These are phyloP conservation scores for Chaetomium cochliodes DNA, from an alignment of 495 filamentous ascomycete species.

Conservation along the genomic window DNA sequence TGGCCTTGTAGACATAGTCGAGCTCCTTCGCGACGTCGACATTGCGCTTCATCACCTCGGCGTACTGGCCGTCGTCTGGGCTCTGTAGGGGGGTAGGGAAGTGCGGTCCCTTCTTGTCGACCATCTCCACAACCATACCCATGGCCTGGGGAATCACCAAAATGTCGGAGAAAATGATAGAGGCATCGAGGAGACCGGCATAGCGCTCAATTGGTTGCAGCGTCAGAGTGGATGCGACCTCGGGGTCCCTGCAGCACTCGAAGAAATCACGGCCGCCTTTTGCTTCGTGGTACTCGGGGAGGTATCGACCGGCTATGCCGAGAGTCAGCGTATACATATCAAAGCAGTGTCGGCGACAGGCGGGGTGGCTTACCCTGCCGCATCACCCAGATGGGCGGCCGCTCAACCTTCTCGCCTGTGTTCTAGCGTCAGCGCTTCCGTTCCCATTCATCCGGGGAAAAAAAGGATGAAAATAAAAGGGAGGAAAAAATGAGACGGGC, in stretches of 20 bases:
- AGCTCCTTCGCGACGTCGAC: constrained; percentile 83
- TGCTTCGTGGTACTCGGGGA: constrained; percentile 94
- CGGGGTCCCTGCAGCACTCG: constrained; percentile 89
- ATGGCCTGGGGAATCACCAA: constrained; percentile 96
- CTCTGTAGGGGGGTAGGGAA: constrained; percentile 81
- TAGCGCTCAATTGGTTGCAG: constrained; percentile 92
- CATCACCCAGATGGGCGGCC: constrained; percentile 98
- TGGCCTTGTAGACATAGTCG: constrained; percentile 92
- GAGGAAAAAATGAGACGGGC: background rate
- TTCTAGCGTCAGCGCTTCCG: constrained; percentile 21
- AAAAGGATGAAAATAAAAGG: background rate
- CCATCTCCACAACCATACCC: constrained; percentile 96
- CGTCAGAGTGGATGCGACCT: constrained; percentile 87
- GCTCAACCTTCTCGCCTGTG: constrained; percentile 86
- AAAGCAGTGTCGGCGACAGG: constrained; percentile 2
- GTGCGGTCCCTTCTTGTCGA: constrained; percentile 91
- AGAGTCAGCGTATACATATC: constrained; percentile 22
- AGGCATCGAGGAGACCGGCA: constrained; percentile 86
- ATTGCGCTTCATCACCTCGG: constrained; percentile 66
- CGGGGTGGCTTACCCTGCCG: constrained; percentile 69
- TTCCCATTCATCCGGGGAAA: background rate
- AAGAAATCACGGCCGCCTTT: constrained; percentile 93
- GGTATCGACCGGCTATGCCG: constrained; percentile 81
- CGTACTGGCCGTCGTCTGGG: constrained; percentile 78
- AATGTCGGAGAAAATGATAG: constrained; percentile 99